phyloP scores from a whole-genome alignment of 495 filamentous ascomycete species.

The Extremus antarcticus region DNA sequence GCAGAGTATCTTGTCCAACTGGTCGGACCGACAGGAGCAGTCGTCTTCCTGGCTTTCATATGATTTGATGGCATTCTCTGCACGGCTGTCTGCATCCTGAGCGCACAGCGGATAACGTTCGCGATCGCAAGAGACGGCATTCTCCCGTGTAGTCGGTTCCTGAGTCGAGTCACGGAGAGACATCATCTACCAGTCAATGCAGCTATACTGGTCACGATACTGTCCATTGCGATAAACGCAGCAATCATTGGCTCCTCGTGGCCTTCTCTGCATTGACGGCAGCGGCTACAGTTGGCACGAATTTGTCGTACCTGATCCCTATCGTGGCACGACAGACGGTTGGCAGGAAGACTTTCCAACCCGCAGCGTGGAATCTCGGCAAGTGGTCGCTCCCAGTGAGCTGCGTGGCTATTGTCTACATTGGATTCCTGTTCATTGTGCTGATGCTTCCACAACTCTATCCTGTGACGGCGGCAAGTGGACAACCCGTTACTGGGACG shows the following conservation, averaged over 20 bases:
- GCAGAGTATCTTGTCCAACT: constrained; percentile 30
- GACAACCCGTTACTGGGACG: too few relatives aligned
- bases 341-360: constrained; percentile 24
- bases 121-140: constrained; percentile 29
- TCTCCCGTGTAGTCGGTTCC: constrained; percentile 20
- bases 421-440: constrained; percentile 7
- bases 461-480: constrained; percentile 4
- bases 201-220: constrained; percentile 22
- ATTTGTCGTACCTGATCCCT: constrained; percentile 28
- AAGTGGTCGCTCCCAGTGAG: constrained; percentile 1
- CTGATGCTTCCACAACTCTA: constrained; percentile 9
- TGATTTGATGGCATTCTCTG: constrained; percentile 28
- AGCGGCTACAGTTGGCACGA: constrained; percentile 27
- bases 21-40: constrained; percentile 23
- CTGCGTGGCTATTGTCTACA: constrained; percentile 1
- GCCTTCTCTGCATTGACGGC: constrained; percentile 30
- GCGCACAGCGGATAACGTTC: constrained; percentile 30
- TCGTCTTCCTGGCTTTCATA: constrained; percentile 24
- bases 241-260: constrained; percentile 29
- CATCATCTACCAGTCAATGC: constrained; percentile 29
- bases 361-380: constrained; percentile 29
- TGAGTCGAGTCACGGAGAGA: not conserved
- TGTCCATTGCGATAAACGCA: constrained; percentile 22
- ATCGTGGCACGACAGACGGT: constrained; percentile 29
- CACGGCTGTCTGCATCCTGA: constrained; percentile 27